Evolutionary conservation across 495 filamentous ascomycete genomes (phyloP).

Genomic region (Aspergillus nanangensis): DNA sequence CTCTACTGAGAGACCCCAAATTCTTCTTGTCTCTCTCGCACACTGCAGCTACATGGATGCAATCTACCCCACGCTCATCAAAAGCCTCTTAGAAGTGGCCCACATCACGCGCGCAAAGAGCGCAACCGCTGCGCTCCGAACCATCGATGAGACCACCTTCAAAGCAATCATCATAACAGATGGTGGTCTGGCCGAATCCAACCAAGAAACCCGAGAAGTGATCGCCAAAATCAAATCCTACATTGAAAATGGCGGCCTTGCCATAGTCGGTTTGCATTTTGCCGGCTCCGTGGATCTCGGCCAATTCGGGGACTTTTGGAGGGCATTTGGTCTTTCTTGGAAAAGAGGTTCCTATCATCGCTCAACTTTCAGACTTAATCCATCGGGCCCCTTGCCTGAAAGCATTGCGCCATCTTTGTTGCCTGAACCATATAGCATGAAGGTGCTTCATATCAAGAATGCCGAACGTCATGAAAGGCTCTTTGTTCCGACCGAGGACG

Average conservation of each 20-base stretch:
- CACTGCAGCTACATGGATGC: conserved; percentile 11
- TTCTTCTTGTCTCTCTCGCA: conserved; percentile 16
- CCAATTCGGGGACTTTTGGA: conserved; percentile 20
- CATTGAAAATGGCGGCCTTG: conserved; percentile 12
- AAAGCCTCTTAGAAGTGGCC: conserved; percentile 2
- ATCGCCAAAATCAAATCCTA: conserved; percentile 11
- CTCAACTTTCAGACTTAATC: conserved; percentile 19
- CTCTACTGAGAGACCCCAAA: conserved; percentile 11
- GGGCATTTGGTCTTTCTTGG: conserved; percentile 34
- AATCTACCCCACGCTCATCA: conserved; percentile 10
- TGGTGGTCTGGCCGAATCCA: conserved; percentile 7
- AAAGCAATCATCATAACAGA: conserved; percentile 18
- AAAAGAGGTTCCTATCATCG: conserved; percentile 27
- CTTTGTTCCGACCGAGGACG: conserved; percentile 21
- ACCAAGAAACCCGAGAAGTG: conserved; percentile 4
- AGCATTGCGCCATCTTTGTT: conserved; percentile 12
- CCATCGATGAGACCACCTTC: conserved; percentile 3
- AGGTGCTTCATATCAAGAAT: conserved; percentile 34
- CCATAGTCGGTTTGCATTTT: conserved; percentile 28
- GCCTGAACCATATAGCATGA: conserved; percentile 36
- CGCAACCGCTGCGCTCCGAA: conserved; percentile 5
- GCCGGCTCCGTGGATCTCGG: conserved; percentile 15
- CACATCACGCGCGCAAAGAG: conserved; percentile 14
- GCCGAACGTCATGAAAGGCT: conserved; percentile 22
- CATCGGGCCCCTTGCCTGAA: conserved; percentile 6